Evolutionary conservation across 78 protist genomes (phyloP), one percentile per base, ranked within the genome.

Genomic region (Dictyostelium intermedium): DNA sequence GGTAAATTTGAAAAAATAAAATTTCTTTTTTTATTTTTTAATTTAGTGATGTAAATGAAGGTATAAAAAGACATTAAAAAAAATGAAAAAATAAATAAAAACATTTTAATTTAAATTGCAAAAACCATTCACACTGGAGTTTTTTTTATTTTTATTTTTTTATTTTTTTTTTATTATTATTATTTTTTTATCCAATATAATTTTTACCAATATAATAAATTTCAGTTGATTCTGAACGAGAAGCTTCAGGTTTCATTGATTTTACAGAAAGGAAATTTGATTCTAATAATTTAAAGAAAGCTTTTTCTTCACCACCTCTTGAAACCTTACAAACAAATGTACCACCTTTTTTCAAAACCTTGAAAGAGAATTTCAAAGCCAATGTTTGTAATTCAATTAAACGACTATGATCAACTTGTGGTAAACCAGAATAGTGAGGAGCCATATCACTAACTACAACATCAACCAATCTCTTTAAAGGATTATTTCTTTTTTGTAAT

Each of bases 201-300:
- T 87, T 56, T 63, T 39, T 35, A 30, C 43, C 94, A 89, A 89
- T 45, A 70, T 80, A 89, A 60, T 80, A 89, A 9, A 89, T 89
- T 70, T 89, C 94, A 13, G 94, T 41, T 43, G 94, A 89, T 56
- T 89, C 94, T 18, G 18, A 27, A n/a, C 94, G 70, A n/a, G 94
- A 89, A 16, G 94, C 87, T 39, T 70, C 82, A 13, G 94, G 94
- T 50, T 89, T 89, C 73, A 89, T 69, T 18, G 94, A 80, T 89
- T 89, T 89, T 10, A 80, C 78, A n/a, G 70, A 16, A 16, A 39
- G 10, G 45, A 89, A 89, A 35, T 81, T 27, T 4, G 32, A 0
- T 69, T 89, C 56, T 30, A 89, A 66, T 20, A 47, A 18, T 47
- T 89, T 78, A 10, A 80, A 81, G 35, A 89, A 47, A 1, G n/a